A percentile compares a stretch with the other conserved stretches of the same genome.
Conservation (phyloP, 805 yeast genomes). For the Komagataella populi region DNA sequence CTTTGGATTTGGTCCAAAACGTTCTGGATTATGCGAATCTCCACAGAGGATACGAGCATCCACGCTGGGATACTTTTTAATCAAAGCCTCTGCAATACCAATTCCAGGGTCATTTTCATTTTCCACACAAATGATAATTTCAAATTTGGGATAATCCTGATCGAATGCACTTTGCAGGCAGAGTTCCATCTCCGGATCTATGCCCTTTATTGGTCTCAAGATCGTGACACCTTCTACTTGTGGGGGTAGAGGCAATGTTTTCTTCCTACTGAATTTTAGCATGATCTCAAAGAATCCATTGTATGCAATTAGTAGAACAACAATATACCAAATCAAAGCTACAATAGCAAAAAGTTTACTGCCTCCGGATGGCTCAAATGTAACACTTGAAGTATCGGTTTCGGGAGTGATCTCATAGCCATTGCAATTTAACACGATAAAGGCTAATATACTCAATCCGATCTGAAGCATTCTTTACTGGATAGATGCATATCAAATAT, state of each 20-base stretch:
- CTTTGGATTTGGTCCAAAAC: constrained; percentile 80
- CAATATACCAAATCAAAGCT: constrained; percentile 14
- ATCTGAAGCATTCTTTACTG: background rate
- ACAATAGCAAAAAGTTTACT: constrained; percentile 5
- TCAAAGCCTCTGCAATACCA: constrained; percentile 35
- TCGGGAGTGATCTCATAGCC: background rate
- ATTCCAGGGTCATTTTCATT: constrained; percentile 50
- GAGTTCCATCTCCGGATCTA: constrained; percentile 59
- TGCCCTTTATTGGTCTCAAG: constrained; percentile 70
- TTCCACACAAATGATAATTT: constrained; percentile 68
- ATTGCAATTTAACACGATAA: background rate
- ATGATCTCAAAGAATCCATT: constrained; percentile 16
- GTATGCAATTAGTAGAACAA: constrained; percentile 12
- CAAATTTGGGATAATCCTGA: constrained; percentile 61
- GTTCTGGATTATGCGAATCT: constrained; percentile 20
- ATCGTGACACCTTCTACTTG: constrained; percentile 60
- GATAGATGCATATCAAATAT: background rate
- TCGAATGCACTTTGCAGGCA: constrained; percentile 57
- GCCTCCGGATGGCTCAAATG: background rate
- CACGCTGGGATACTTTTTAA: constrained; percentile 37
- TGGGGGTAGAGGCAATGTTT: constrained; percentile 13
- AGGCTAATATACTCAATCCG: background rate
- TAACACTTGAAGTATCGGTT: background rate
- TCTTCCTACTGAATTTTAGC: constrained; percentile 10
- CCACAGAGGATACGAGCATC: constrained; percentile 49